Percentiles rank a stretch among this genome's conserved stretches.
phyloP scores from a whole-genome alignment of 352 stramenopile genomes.

The Pythium brachiatum region DNA sequence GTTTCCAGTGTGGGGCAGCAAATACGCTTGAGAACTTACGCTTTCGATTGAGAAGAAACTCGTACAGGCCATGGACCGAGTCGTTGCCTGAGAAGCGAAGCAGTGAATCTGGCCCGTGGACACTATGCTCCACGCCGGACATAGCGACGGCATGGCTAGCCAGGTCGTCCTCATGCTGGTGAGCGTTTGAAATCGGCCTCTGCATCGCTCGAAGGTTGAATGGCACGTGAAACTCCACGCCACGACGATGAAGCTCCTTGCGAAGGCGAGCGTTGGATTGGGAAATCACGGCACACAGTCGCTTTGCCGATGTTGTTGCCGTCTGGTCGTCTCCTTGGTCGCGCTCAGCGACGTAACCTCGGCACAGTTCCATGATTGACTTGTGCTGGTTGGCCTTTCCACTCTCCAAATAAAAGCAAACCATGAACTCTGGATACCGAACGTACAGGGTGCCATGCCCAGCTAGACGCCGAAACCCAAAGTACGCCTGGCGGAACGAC shows the following conservation, averaged over 20 bases:
- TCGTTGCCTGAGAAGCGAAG: conserved; percentile 62
- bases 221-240: conserved; percentile 53
- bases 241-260: conserved; percentile 62
- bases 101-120: conserved; percentile 63
- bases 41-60: conserved; percentile 76
- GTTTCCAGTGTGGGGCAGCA: not conserved
- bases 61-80: conserved; percentile 65
- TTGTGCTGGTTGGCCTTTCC: conserved; percentile 4
- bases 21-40: conserved; percentile 35
- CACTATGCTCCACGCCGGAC: conserved; percentile 19
- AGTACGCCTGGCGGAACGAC: conserved; percentile 66
- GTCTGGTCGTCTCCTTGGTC: conserved; percentile 1
- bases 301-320: conserved; percentile 1
- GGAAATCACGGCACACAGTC: conserved; percentile 57
- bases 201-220: conserved; percentile 36
- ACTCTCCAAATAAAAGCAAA: conserved; percentile 48
- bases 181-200: conserved; percentile 25
- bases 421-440: conserved; percentile 56
- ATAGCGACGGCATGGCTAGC: not conserved
- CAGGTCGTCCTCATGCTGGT: conserved; percentile 33
- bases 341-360: conserved; percentile 5
- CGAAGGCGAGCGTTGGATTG: conserved; percentile 62
- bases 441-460: conserved; percentile 41
- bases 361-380: conserved; percentile 40
- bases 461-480: conserved; percentile 40